Evolutionary conservation across 805 yeast genomes (phyloP).

Genomic region (Sugiyamaella qingdaonensis): DNA sequence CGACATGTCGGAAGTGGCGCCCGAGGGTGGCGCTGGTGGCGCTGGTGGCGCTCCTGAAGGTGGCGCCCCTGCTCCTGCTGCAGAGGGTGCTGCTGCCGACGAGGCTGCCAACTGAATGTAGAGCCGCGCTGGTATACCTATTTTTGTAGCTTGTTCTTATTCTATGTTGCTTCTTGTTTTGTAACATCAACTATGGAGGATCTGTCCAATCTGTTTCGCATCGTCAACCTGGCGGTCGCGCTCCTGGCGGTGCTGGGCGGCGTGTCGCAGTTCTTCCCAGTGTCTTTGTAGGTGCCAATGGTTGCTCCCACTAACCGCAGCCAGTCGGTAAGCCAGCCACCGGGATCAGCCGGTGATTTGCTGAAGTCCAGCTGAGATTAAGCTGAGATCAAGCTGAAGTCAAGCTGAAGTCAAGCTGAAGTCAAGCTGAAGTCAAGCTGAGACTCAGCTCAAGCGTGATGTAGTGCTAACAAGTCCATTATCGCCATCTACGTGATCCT

Average conservation of each 20-base stretch:
- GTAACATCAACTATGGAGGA: constrained; percentile 10
- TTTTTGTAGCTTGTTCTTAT: background rate
- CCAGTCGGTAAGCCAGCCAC: constrained; percentile 21
- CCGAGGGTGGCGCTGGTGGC: constrained; percentile 19
- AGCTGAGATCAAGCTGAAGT: too few relatives aligned
- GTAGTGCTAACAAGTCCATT: constrained; percentile 23
- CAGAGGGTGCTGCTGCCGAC: constrained; percentile 10
- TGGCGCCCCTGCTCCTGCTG: constrained; percentile 18
- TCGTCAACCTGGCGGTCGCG: constrained; percentile 32
- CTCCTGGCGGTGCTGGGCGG: constrained; percentile 29
- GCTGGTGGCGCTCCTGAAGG: constrained; percentile 16
- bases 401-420: too few relatives aligned
- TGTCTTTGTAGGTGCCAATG: constrained; percentile 23
- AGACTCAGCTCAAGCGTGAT: too few relatives aligned
- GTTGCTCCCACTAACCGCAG: constrained; percentile 11
- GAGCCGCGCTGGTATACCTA: background rate
- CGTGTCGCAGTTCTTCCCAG: constrained; percentile 30
- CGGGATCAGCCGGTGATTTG: too few relatives aligned
- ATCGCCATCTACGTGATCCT: constrained; percentile 31
- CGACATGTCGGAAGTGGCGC: constrained; percentile 27
- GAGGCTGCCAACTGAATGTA: background rate
- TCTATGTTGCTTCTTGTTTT: background rate
- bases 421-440: too few relatives aligned
- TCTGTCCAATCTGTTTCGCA: constrained; percentile 30
- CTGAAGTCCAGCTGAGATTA: background rate